Conservation (phyloP, 1,139 yeast genomes). For the Meyerozyma athensensis region DNA sequence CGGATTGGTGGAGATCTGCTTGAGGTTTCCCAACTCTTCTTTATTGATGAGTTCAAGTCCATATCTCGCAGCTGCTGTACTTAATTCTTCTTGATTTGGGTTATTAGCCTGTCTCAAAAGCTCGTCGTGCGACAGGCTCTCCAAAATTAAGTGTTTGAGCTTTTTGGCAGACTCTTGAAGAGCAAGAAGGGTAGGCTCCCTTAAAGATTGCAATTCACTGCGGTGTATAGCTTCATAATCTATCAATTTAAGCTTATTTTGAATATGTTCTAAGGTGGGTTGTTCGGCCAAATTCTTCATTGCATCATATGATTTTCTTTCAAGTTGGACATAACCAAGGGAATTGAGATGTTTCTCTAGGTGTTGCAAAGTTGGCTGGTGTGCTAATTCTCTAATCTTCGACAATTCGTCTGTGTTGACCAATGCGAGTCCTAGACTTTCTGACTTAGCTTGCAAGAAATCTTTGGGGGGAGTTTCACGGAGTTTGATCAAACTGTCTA, state of each 20-base stretch:
- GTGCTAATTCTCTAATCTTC: conserved; percentile 21
- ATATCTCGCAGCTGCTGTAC: background rate
- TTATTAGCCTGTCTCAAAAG: conserved; percentile 32
- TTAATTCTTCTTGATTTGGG: conserved; percentile 13
- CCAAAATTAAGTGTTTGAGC: conserved; percentile 13
- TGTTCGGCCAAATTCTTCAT: background rate
- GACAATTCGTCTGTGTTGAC: conserved; percentile 14
- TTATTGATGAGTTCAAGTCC: too few relatives aligned
- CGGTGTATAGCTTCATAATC: background rate
- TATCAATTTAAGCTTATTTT: background rate
- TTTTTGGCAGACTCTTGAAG: background rate
- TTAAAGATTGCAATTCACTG: background rate
- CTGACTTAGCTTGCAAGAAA: conserved; percentile 15
- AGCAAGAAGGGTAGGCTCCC: background rate
- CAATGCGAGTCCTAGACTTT: conserved; percentile 1
- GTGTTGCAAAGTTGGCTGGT: conserved; percentile 29
- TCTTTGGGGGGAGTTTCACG: conserved; percentile 6
- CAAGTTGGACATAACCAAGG: background rate
- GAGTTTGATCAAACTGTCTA: conserved; percentile 3
- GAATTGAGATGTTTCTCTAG: conserved; percentile 27
- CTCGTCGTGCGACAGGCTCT: conserved; percentile 28
- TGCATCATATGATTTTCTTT: background rate
- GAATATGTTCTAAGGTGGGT: background rate
- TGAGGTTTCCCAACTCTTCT: background rate
- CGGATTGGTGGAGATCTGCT: background rate